Percentiles rank a stretch among this genome's conserved stretches.
Evolutionary conservation across 805 yeast genomes (phyloP).

Genomic region (Ogataea ramenticola): DNA sequence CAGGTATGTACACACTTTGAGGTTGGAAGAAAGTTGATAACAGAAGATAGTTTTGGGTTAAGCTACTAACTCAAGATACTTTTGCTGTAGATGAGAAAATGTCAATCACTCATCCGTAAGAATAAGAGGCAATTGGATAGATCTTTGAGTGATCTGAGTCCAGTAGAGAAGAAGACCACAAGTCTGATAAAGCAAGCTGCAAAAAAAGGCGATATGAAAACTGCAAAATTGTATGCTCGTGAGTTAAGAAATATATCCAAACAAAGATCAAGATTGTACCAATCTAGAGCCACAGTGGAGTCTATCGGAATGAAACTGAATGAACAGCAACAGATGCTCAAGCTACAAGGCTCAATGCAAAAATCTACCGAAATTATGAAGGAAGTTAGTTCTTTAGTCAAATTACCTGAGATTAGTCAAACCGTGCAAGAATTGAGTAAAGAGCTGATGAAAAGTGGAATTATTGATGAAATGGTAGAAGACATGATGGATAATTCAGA

Average conservation of each 20-base stretch:
- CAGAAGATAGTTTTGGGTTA: too few species aligned
- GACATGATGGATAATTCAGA: slow-evolving; percentile 72
- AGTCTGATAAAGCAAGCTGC: slow-evolving; percentile 66
- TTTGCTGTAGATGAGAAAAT: slow-evolving; percentile 51
- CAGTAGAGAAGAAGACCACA: slow-evolving; percentile 69
- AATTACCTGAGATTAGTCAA: slow-evolving; percentile 69
- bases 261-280: slow-evolving; percentile 66
- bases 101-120: slow-evolving; percentile 72
- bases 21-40: slow-evolving; percentile 6
- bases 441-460: slow-evolving; percentile 79
- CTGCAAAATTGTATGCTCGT: slow-evolving; percentile 73
- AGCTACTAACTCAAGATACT: not conserved
- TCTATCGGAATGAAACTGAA: slow-evolving; percentile 83
- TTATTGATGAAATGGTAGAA: slow-evolving; percentile 91
- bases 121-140: slow-evolving; percentile 82
- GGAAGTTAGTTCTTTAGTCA: slow-evolving; percentile 75
- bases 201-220: slow-evolving; percentile 65
- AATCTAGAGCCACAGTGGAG: slow-evolving; percentile 79
- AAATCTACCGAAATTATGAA: slow-evolving; percentile 76
- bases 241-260: slow-evolving; percentile 70
- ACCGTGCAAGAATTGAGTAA: slow-evolving; percentile 82
- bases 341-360: slow-evolving; percentile 74
- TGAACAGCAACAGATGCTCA: slow-evolving; percentile 83
- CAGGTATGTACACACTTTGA: slow-evolving; percentile 43
- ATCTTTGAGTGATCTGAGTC: slow-evolving; percentile 54